A percentile compares a stretch with the other conserved stretches of the same genome.
Evolutionary conservation across 2,329 filamentous ascomycete species (phyloP).

Genomic region (Calonectria pseudoturangicola): DNA sequence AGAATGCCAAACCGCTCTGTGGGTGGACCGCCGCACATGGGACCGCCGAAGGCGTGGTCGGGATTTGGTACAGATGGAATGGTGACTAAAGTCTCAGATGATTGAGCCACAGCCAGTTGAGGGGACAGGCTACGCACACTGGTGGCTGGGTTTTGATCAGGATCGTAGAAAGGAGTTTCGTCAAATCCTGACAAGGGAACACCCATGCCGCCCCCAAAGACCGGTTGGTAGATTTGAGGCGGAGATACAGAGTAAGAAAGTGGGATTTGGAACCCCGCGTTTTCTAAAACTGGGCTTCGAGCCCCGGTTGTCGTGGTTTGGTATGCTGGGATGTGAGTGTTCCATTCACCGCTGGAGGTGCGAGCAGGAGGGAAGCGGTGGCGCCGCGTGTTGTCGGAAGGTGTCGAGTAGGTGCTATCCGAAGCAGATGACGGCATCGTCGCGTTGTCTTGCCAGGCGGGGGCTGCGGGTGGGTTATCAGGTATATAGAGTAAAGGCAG

Average conservation of each 20-base stretch:
- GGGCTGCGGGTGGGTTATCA: conserved; percentile 43
- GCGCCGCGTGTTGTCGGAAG: conserved; percentile 61
- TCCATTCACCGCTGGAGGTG: conserved; percentile 59
- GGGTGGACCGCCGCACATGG: conserved; percentile 64
- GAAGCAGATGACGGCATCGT: conserved; percentile 67
- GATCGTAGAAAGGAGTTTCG: conserved; percentile 60
- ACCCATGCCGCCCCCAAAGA: conserved; percentile 57
- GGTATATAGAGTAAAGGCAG: conserved; percentile 52
- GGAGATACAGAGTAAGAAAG: conserved; percentile 55
- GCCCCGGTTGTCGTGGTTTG: conserved; percentile 45
- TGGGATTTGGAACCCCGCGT: conserved; percentile 53
- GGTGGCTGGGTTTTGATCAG: conserved; percentile 62
- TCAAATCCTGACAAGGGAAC: conserved; percentile 60
- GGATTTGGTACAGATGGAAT: conserved; percentile 63
- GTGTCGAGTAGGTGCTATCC: conserved; percentile 68
- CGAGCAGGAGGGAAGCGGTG: conserved; percentile 51
- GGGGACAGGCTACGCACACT: conserved; percentile 71
- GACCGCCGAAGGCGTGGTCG: conserved; percentile 58
- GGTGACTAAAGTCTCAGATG: conserved; percentile 70
- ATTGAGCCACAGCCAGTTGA: conserved; percentile 67
- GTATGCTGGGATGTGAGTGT: conserved; percentile 55
- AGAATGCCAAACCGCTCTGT: conserved; percentile 62
- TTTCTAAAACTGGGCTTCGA: conserved; percentile 48
- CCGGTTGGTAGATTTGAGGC: conserved; percentile 57
- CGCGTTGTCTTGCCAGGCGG: conserved; percentile 61